phyloP scores from a whole-genome alignment of 257 asterid genomes.

The Gentiana macrophylla region DNA sequence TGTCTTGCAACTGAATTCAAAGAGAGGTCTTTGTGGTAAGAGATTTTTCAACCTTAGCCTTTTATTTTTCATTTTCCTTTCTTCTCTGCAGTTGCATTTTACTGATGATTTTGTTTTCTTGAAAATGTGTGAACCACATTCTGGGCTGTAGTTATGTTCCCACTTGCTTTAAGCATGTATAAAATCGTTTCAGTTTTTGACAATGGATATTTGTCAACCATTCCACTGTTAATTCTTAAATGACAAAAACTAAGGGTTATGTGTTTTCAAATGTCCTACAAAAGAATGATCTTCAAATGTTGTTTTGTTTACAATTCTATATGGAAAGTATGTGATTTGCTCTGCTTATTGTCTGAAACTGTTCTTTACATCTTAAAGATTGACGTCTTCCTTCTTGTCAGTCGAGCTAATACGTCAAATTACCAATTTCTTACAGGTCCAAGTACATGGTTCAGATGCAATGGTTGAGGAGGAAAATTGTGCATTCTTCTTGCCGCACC shows the following conservation, averaged over 20 bases:
- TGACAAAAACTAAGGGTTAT: background rate
- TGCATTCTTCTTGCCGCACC: constrained; percentile 87
- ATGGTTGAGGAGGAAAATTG: constrained; percentile 96
- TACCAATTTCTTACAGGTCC: constrained; percentile 39
- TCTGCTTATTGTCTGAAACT: too few species aligned
- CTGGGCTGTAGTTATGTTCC: too few species aligned
- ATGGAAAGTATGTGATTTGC: too few species aligned
- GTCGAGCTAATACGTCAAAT: background rate
- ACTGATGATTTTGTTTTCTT: background rate
- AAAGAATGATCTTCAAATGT: background rate
- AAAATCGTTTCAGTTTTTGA: too few species aligned
- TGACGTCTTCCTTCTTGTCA: too few species aligned
- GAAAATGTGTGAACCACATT: background rate
- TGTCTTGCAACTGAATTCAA: constrained; percentile 91
- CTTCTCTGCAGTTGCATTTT: background rate
- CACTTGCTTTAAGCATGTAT: too few species aligned
- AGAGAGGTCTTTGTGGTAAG: constrained; percentile 94
- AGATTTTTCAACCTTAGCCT: background rate
- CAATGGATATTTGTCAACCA: background rate
- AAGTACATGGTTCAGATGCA: constrained; percentile 98
- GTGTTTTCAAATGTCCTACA: background rate
- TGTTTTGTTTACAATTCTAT: background rate
- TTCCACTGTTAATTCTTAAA: background rate
- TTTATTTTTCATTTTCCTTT: background rate
- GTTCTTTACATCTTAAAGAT: too few species aligned